Base-by-base conservation (phyloP, 192 early-diverging fungal genomes). In the Mortierella hygrophila region DNA sequence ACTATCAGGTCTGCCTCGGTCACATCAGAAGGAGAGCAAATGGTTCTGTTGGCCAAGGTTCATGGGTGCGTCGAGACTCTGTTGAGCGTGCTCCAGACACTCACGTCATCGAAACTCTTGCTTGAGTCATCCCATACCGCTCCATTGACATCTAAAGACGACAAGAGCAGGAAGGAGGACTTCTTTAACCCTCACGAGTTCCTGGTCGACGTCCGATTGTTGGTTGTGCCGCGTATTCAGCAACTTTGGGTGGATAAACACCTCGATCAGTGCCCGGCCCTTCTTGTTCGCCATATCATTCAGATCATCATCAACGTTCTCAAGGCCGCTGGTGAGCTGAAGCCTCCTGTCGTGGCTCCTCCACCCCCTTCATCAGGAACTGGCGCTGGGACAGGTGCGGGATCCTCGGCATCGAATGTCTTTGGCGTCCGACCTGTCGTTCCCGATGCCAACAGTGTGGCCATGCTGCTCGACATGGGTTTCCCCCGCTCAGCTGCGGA, bases 391-490 rank as follows among this genome's bases (percentile, higher is more conserved):
- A 60, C 74, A 55, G 65, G 40, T 10, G 32, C 49, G 15, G 70
- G 55, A 47, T 26, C 68, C 15, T 41, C 72, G 42, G 38, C 82
- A 3, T 37, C 88, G 18, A 86, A 77, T 46, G 42, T 89, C 52
- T 89, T 89, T 81, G 89, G 88, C 15, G 78, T 72, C 32, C 80
- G 89, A 35, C 89, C 89, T 4, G 72, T 91, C 32, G 89, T 92
- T 38, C 90, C 96, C 7, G 93, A 96, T 88, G 90, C 91, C 40
- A 89, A 88, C 13, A 88, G 90, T 47, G 88, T 98, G 21, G 89
- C 93, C n/a, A 93, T 94, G 57, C 89, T 99, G 20, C 83, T 94
- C 20, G 94, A 96, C 35, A 97, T 99, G 97, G 98, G 98, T 0
- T 99, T 98, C 82, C 88, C 94, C 6, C 90, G 94, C 16, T 88